Conservation (phyloP, 1,284 basidiomycete genomes). For the Ceratobasidium sp. region DNA sequence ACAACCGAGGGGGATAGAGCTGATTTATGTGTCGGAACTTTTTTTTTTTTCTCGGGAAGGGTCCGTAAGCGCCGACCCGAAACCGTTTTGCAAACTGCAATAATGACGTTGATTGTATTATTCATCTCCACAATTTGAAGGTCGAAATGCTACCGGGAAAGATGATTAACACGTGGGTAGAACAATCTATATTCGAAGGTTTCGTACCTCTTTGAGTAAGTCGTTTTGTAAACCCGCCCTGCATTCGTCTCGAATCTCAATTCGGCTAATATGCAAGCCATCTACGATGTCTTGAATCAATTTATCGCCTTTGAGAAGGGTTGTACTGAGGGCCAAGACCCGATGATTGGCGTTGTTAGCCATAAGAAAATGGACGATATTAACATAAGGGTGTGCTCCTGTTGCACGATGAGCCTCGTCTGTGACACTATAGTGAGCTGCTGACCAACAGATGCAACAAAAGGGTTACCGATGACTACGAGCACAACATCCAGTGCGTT, state of each 20-base stretch:
- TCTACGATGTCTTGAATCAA: conserved; percentile 95
- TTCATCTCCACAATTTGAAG: conserved; percentile 41
- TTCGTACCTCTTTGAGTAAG: conserved; percentile 85
- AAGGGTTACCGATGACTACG: conserved; percentile 77
- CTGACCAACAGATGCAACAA: background rate
- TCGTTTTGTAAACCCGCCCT: conserved; percentile 90
- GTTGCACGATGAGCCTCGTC: conserved; percentile 97
- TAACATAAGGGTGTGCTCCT: conserved; percentile 93
- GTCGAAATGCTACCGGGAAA: conserved; percentile 21
- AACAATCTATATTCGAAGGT: background rate
- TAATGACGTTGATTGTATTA: conserved; percentile 44
- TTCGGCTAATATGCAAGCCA: conserved; percentile 93
- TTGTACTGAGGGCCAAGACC: conserved; percentile 93
- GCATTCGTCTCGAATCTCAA: conserved; percentile 94
- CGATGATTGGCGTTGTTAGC: conserved; percentile 94
- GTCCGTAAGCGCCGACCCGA: too few relatives aligned
- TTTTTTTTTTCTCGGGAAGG: too few relatives aligned
- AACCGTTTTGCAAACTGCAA: too few relatives aligned
- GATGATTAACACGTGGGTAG: background rate
- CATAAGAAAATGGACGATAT: conserved; percentile 91
- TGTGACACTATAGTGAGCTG: conserved; percentile 1
- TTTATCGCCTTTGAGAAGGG: conserved; percentile 88
- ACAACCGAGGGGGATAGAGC: too few relatives aligned
- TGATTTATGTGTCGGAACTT: too few relatives aligned
- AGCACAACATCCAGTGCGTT: conserved; percentile 85